Percentiles rank a stretch among this genome's conserved stretches.
Conservation (phyloP, 306 rosid species). For the Quercus cerris region DNA sequence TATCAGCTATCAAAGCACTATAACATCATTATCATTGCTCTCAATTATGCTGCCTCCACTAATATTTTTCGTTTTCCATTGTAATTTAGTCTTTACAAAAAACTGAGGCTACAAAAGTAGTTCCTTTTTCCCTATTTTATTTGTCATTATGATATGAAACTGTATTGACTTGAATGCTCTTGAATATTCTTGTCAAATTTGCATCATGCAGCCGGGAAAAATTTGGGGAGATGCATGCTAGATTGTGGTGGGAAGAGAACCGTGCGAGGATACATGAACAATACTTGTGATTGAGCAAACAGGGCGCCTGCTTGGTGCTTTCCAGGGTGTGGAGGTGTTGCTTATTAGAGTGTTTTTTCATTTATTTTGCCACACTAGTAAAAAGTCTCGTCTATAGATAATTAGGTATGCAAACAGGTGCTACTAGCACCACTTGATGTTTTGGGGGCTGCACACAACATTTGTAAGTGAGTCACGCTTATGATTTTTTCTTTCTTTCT, state of each 20-base stretch:
- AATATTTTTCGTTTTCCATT: not conserved
- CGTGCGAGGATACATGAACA: constrained; percentile 94
- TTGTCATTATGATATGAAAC: constrained; percentile 16
- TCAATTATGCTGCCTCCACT: constrained; percentile 7
- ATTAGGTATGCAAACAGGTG: constrained; percentile 41
- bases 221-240: constrained; percentile 95
- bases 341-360: constrained; percentile 35
- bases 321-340: constrained; percentile 39
- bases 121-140: not conserved
- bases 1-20: not conserved
- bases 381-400: constrained; percentile 46
- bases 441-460: constrained; percentile 33
- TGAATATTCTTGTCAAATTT: constrained; percentile 5
- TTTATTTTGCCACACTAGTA: constrained; percentile 41
- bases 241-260: constrained; percentile 99
- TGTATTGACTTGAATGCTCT: constrained; percentile 11
- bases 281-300: constrained; percentile 52
- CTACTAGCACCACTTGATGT: constrained; percentile 42
- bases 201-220: constrained; percentile 75
- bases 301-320: constrained; percentile 28
- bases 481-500: not conserved
- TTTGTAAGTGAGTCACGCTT: constrained; percentile 22
- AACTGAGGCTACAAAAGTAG: constrained; percentile 4
- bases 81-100: not conserved
- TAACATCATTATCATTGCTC: constrained; percentile 18